Percentiles rank a stretch among this genome's conserved stretches.
phyloP scores from a whole-genome alignment of 1,284 basidiomycete species.

The Microbotryum silenes-acaulis region DNA sequence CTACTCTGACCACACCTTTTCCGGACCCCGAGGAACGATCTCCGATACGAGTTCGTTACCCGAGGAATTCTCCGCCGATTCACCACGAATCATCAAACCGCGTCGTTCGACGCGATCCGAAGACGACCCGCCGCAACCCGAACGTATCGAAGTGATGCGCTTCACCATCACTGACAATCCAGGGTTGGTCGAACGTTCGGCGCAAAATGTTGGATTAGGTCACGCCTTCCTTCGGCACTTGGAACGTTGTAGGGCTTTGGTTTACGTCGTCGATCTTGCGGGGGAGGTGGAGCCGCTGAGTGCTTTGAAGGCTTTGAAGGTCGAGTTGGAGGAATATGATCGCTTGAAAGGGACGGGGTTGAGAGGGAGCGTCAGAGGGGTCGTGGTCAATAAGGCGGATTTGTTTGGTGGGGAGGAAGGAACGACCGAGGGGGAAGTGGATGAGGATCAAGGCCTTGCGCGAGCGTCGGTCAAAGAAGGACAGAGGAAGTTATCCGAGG shows the following conservation, averaged over 20 bases:
- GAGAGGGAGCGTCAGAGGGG: slow-evolving; percentile 39
- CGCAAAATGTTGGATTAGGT: slow-evolving; percentile 82
- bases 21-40: slow-evolving; percentile 24
- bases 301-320: slow-evolving; percentile 61
- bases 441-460: neutral
- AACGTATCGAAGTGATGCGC: slow-evolving; percentile 56
- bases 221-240: slow-evolving; percentile 90
- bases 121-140: neutral
- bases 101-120: too few relatives aligned
- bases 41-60: slow-evolving; percentile 12
- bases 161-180: slow-evolving; percentile 98
- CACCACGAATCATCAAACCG: neutral
- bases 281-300: slow-evolving; percentile 57
- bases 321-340: slow-evolving; percentile 69
- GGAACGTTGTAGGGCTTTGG: slow-evolving; percentile 81
- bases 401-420: slow-evolving; percentile 45
- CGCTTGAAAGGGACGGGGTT: slow-evolving; percentile 45
- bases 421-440: slow-evolving; percentile 6
- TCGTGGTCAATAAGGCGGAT: slow-evolving; percentile 94
- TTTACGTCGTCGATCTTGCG: slow-evolving; percentile 86
- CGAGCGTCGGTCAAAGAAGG: slow-evolving; percentile 16
- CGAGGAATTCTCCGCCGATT: slow-evolving; percentile 15
- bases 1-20: slow-evolving; percentile 66
- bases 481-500: slow-evolving; percentile 1
- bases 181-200: slow-evolving; percentile 75